phyloP scores from a whole-genome alignment of 371 early-diverging fungal species.

The Mucor indicus region DNA sequence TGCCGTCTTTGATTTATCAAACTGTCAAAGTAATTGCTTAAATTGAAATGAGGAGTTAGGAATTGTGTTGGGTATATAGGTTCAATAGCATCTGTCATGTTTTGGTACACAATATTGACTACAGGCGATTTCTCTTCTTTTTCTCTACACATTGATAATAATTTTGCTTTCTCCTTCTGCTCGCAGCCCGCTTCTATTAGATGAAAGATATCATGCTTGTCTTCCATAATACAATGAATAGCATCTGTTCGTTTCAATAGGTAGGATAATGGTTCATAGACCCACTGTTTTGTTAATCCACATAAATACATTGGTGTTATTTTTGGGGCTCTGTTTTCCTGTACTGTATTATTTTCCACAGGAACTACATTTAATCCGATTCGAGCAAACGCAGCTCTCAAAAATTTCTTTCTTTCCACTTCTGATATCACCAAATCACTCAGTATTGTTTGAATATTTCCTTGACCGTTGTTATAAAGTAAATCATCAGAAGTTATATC shows the following conservation, averaged over 20 bases:
- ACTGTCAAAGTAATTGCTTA: conserved; percentile 24
- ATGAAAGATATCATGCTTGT: conserved; percentile 15
- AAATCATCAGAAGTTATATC: conserved; percentile 43
- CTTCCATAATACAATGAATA: neutral
- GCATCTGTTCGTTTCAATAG: conserved; percentile 1
- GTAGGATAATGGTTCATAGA: neutral
- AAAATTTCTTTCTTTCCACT: conserved; percentile 46
- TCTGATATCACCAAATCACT: conserved; percentile 31
- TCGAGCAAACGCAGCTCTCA: conserved; percentile 46
- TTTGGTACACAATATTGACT: conserved; percentile 10
- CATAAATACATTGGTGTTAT: conserved; percentile 53
- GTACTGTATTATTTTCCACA: neutral
- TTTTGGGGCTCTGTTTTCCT: conserved; percentile 17
- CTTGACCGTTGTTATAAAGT: conserved; percentile 29
- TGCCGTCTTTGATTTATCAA: conserved; percentile 20
- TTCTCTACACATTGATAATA: conserved; percentile 4
- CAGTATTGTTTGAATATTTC: conserved; percentile 32
- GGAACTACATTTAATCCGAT: too few species aligned
- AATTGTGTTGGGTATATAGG: too few species aligned
- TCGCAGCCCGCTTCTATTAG: neutral
- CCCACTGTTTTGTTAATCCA: neutral
- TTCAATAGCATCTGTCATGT: neutral
- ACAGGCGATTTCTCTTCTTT: conserved; percentile 13
- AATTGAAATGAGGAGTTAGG: conserved; percentile 16
- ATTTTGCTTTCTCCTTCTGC: neutral